Evolutionary conservation across 805 yeast genomes (phyloP), one percentile per base, ranked within the genome.

Genomic region (Candida tibetensis): DNA sequence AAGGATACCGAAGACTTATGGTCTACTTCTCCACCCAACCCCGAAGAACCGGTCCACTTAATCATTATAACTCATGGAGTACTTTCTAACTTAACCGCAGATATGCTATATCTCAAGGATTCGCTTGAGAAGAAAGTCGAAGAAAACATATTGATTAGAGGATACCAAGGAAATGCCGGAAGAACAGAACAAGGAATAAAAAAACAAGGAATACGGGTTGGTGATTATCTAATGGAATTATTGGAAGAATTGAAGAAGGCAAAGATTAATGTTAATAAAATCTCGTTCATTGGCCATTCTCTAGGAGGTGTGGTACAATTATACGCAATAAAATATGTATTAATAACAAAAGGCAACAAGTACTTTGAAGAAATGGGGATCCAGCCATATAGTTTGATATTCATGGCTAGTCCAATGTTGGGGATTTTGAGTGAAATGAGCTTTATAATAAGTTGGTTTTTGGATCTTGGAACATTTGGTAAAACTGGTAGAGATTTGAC

Each of bases 401-500:
- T 59, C 27, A 46, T 69, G 61, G 74, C 75, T 12, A 54, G 65
- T 29, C 75, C 75, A 8, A 49, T 69, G 34, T 52, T 69, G 17
- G 75, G 75, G 4, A 59, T 69, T 2, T 50, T 69, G 32, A 60
- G 61, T 48, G 75, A 69, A 41, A 55, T 64, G 52, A 66, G 69
- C 41, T 57, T 67, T 29, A 36, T 59, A 30, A 56, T 69, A 21
- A 54, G 64, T 19, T 65, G 71, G 70, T 63, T 69, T 30, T 51
- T 69, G 32, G 73, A 68, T 42, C 40, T 69, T 18, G 75, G 75
- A 5, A 66, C 73, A 1, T 48, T 69, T 29, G 75, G 75, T 12
- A 66, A 62, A 39, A 69, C 74, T 1, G 75, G 75, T 2, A 53
- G 74, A 25, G 75, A 69, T 47, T 52, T 69, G 39, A 66, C 74